Percentiles rank a stretch among this genome's conserved stretches.
phyloP scores from a whole-genome alignment of 1,284 basidiomycete genomes.

The Cutaneotrichosporon spelunceum region DNA sequence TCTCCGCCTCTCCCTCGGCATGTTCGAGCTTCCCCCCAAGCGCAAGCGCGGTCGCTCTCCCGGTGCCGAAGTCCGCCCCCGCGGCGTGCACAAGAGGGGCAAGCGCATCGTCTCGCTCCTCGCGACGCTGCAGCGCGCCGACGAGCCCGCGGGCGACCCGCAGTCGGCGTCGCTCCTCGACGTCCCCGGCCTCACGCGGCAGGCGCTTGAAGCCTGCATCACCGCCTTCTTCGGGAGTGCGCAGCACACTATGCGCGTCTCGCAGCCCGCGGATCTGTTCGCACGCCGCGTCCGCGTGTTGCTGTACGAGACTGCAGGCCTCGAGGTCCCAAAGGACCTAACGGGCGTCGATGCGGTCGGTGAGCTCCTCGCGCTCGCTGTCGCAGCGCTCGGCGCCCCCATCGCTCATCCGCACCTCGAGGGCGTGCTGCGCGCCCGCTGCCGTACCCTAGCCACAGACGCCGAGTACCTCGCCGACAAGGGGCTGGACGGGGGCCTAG shows the following conservation, averaged over 20 bases:
- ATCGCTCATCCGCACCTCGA: conserved; percentile 1
- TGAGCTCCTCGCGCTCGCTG: conserved; percentile 10
- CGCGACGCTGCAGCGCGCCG: neutral
- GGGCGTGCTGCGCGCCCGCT: neutral
- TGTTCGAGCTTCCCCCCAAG: conserved; percentile 3
- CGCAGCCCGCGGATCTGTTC: conserved; percentile 1
- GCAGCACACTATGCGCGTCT: conserved; percentile 3
- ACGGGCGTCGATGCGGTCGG: conserved; percentile 7
- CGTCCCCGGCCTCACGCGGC: conserved; percentile 11
- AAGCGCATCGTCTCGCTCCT: conserved; percentile 5
- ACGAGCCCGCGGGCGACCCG: neutral
- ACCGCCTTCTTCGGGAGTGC: conserved; percentile 8
- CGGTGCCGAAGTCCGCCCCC: neutral
- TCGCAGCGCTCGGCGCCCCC: conserved; percentile 8
- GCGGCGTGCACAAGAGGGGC: conserved; percentile 1
- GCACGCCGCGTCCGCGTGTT: conserved; percentile 7
- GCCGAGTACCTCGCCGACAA: neutral
- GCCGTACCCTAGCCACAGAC: neutral
- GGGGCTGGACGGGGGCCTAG: conserved; percentile 7
- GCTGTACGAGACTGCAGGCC: conserved; percentile 13
- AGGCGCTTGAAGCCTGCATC: conserved; percentile 14
- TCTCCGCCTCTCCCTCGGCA: no score
- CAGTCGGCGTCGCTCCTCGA: conserved; percentile 2
- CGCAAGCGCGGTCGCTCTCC: conserved; percentile 4
- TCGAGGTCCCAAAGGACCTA: conserved; percentile 14